Evolutionary conservation across 2,329 filamentous ascomycete species (phyloP).

Genomic region (Diaporthe australafricana): DNA sequence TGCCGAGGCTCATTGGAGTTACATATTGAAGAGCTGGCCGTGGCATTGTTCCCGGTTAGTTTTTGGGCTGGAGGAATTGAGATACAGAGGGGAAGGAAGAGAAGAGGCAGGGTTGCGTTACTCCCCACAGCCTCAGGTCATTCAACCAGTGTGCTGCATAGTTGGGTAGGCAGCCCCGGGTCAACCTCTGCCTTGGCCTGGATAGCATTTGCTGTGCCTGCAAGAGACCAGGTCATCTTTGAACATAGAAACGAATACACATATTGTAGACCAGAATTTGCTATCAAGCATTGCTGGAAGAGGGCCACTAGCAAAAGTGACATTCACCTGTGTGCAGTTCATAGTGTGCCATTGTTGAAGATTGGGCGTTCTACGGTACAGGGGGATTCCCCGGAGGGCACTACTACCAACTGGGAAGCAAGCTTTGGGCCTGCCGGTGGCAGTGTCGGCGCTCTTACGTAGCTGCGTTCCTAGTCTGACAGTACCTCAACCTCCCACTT

Average conservation of each 20-base stretch:
- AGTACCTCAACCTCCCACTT: not conserved
- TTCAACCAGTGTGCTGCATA: not conserved
- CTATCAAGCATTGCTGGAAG: not conserved
- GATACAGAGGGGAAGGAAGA: not conserved
- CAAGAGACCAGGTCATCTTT: not conserved
- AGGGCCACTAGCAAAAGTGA: not conserved
- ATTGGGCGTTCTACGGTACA: not conserved
- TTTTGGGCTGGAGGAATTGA: not conserved
- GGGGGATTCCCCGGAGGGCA: slow-evolving; percentile 10
- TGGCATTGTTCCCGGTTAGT: not conserved
- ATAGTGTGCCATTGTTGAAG: not conserved
- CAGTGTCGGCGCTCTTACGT: slow-evolving; percentile 24
- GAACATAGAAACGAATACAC: slow-evolving; percentile 21
- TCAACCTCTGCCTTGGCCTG: not conserved
- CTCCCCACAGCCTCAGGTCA: not conserved
- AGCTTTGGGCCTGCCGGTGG: slow-evolving; percentile 22
- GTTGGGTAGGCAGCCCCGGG: not conserved
- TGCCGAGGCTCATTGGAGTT: not conserved
- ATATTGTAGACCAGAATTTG: not conserved
- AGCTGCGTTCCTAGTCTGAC: slow-evolving; percentile 25
- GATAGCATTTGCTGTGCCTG: not conserved
- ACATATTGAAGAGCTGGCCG: not conserved
- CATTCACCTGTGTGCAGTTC: not conserved
- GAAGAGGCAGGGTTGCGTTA: not conserved
- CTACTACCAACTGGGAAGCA: not conserved